phyloP scores from a whole-genome alignment of 495 filamentous ascomycete species.

The Margaritispora aquatica region DNA sequence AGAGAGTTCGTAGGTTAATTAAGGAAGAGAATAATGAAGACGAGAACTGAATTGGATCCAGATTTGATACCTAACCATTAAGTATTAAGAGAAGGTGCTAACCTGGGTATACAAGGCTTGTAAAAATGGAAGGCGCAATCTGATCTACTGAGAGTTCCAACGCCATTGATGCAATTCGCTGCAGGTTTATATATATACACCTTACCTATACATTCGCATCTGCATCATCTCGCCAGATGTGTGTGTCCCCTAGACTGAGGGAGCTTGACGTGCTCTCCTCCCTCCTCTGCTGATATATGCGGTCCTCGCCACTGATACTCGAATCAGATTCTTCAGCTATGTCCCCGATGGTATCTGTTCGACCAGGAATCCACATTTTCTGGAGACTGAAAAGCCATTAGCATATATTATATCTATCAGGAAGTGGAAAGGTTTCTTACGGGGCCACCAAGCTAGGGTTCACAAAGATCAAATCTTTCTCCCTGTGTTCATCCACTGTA shows the following conservation, averaged over 20 bases:
- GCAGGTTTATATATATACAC: not conserved
- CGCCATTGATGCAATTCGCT: not conserved
- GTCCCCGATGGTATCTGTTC: not conserved
- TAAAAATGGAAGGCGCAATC: slow-evolving; percentile 13
- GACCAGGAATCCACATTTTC: slow-evolving; percentile 44
- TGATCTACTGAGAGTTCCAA: not conserved
- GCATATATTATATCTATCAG: slow-evolving; percentile 5
- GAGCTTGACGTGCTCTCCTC: slow-evolving; percentile 30
- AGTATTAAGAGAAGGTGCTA: slow-evolving; percentile 1
- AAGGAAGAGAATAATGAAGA: not conserved
- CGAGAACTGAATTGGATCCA: not conserved
- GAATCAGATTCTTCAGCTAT: slow-evolving; percentile 7
- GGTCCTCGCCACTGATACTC: slow-evolving; percentile 3
- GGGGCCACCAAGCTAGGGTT: slow-evolving; percentile 69
- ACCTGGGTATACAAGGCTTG: slow-evolving; percentile 1
- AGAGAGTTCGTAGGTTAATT: not conserved
- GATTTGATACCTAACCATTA: not conserved
- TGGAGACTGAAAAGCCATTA: slow-evolving; percentile 32
- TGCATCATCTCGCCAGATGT: slow-evolving; percentile 43
- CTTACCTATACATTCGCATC: slow-evolving; percentile 28
- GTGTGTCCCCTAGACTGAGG: slow-evolving; percentile 49
- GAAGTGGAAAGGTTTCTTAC: slow-evolving; percentile 32
- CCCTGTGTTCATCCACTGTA: slow-evolving; percentile 59
- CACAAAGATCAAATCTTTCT: slow-evolving; percentile 59
- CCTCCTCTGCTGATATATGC: not conserved